Base-by-base conservation (phyloP, 2,329 filamentous ascomycete species). In the Fusarium anthophilum region DNA sequence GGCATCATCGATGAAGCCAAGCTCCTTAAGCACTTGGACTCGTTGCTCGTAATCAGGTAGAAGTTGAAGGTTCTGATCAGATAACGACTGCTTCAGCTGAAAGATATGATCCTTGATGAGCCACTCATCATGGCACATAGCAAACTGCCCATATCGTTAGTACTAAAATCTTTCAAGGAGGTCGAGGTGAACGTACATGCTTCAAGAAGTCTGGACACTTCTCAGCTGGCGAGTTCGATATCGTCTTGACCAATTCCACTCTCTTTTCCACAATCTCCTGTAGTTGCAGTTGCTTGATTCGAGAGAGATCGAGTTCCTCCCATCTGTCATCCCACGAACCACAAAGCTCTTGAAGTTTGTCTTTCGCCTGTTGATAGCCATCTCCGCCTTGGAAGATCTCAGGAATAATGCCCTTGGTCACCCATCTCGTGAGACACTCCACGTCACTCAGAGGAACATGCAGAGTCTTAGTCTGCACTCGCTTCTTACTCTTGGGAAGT, bases 101-200 rank as follows among this genome's bases (percentile, higher is more conserved):
- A 91, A 90, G 77, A 99, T 98, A 77, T 97, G 95, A 81, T 98
- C 95, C 81, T 96, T 94, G 81, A 99, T 94, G 53, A 97, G 88
- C 95, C 96, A 98, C 83, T 98, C 94, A 80, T 98, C 94, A 79
- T 99, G 95, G 79, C 95, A 94, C 93, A 98, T 97, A 71, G 95
- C 93, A 80, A 96, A 98, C 93, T 96, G 60, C 9, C 86, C 13
- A 18, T 5, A 89, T 90, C 1, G 84, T 88, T 56, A 75, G 68
- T 67, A 61, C 7, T 9, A 8, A 63, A 62, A 39, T 73, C 7
- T 35, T 20, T 32, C 18, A 43, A 1, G 20, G 15, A 35, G 18
- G 39, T 6, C 4, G 28, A 10, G 14, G 28, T 44, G 17, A 24
- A 88, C 93, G 87, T 85, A 95, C 93, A 81, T 99, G 96, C 83